These are phyloP conservation scores for Avena insularis DNA, from an alignment of 176 grass and related monocot species.

Conservation along the genomic window DNA sequence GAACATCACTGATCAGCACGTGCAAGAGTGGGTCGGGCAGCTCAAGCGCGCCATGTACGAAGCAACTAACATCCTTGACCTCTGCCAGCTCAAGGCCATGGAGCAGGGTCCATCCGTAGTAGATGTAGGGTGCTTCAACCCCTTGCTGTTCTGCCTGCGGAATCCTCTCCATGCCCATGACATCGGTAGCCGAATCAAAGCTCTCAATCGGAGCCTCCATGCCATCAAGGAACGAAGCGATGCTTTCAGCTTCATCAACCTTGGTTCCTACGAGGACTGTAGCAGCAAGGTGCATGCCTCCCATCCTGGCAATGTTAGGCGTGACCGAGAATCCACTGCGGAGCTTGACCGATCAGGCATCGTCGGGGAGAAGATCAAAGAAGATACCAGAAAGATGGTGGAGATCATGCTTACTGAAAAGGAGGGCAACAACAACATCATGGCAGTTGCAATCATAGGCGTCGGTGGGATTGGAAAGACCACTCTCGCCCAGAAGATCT, in stretches of 20 bases:
- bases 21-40: too few species aligned
- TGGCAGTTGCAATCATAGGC: neutral
- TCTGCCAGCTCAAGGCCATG: neutral
- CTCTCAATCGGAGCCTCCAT: neutral
- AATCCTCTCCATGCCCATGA: conserved; percentile 1
- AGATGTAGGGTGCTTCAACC: neutral
- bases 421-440: neutral
- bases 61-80: too few species aligned
- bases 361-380: neutral
- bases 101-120: neutral
- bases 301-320: too few species aligned
- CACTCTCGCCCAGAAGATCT: neutral
- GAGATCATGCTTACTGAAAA: neutral
- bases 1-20: too few species aligned
- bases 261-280: neutral
- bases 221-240: neutral
- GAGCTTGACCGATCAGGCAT: neutral
- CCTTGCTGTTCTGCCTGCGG: conserved; percentile 2
- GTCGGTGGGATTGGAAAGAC: conserved; percentile 2
- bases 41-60: too few species aligned
- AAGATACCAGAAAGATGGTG: neutral
- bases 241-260: conserved; percentile 14
- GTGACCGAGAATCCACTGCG: neutral
- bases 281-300: too few species aligned
- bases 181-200: neutral